A percentile compares a stretch with the other conserved stretches of the same genome.
Evolutionary conservation across 2,329 filamentous ascomycete species (phyloP).

Genomic region (Zasmidium cellare): DNA sequence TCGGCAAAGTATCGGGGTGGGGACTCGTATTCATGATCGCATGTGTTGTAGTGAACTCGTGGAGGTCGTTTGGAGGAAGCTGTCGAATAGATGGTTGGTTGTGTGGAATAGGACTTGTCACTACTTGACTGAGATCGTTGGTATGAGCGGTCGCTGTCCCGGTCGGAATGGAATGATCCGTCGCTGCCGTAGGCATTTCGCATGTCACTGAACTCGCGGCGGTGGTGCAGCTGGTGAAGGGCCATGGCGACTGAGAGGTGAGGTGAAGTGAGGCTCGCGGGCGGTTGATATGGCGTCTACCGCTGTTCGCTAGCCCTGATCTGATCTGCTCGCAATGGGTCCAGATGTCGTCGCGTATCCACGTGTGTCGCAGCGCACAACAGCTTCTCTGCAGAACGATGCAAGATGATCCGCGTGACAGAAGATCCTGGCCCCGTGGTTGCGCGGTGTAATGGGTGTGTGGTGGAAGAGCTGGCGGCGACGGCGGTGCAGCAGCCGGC

Average conservation of each 20-base stretch:
- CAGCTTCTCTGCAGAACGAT: slow-evolving; percentile 5
- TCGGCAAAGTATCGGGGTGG: slow-evolving; percentile 25
- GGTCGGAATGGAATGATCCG: slow-evolving; percentile 25
- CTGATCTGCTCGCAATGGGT: slow-evolving; percentile 4
- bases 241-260: slow-evolving; percentile 14
- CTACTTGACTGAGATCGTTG: slow-evolving; percentile 18
- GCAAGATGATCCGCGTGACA: not conserved
- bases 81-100: slow-evolving; percentile 28
- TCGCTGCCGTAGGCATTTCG: slow-evolving; percentile 30
- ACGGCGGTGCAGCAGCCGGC: not conserved
- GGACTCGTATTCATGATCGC: slow-evolving; percentile 21
- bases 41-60: slow-evolving; percentile 29
- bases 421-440: not conserved
- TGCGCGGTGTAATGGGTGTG: not conserved
- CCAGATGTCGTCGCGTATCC: slow-evolving; percentile 9
- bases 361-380: slow-evolving; percentile 18
- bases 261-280: slow-evolving; percentile 6
- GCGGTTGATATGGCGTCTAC: slow-evolving; percentile 8
- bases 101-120: slow-evolving; percentile 31
- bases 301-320: slow-evolving; percentile 5
- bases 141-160: slow-evolving; percentile 22
- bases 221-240: slow-evolving; percentile 28
- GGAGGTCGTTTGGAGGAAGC: slow-evolving; percentile 24
- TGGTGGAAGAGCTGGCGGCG: not conserved
- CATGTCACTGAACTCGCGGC: slow-evolving; percentile 30